Evolutionary conservation across 2,329 filamentous ascomycete species (phyloP).

Genomic region (Xylariales sp.): DNA sequence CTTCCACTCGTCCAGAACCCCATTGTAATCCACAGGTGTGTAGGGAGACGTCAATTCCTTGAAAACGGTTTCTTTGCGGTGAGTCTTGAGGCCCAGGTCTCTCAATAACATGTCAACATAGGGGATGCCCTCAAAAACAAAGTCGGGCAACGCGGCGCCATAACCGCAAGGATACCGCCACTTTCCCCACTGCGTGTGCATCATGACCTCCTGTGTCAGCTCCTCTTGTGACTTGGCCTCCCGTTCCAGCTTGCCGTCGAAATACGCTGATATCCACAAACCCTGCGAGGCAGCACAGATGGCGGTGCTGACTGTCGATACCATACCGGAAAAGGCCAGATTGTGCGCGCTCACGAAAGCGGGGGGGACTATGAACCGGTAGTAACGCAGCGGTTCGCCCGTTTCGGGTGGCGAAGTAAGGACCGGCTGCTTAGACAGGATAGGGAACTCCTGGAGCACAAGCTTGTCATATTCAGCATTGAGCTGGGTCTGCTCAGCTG

Average conservation of each 20-base stretch:
- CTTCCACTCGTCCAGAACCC: conserved; percentile 34
- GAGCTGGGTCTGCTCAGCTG: not conserved
- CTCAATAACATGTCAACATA: conserved; percentile 52
- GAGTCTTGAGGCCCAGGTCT: conserved; percentile 45
- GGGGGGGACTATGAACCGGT: conserved; percentile 36
- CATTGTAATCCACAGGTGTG: conserved; percentile 38
- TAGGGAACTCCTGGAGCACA: conserved; percentile 41
- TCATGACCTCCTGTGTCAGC: conserved; percentile 32
- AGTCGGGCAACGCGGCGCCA: conserved; percentile 44
- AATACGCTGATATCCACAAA: conserved; percentile 50
- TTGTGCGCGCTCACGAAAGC: conserved; percentile 29
- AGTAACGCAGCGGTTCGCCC: conserved; percentile 10
- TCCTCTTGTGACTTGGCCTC: conserved; percentile 1
- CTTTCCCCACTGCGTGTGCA: conserved; percentile 48
- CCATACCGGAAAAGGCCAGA: conserved; percentile 40
- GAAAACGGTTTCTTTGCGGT: conserved; percentile 29
- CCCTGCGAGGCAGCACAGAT: conserved; percentile 38
- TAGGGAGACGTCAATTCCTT: conserved; percentile 40
- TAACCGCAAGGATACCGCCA: conserved; percentile 48
- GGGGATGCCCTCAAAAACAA: conserved; percentile 55
- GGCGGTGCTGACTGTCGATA: conserved; percentile 34
- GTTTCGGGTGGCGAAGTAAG: conserved; percentile 7
- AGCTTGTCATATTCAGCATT: conserved; percentile 32
- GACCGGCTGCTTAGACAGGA: conserved; percentile 33
- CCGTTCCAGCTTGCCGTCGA: conserved; percentile 37